These are phyloP conservation scores for Hanseniaspora hatyaiensis DNA, from an alignment of 805 yeast genomes.

Conservation along the genomic window DNA sequence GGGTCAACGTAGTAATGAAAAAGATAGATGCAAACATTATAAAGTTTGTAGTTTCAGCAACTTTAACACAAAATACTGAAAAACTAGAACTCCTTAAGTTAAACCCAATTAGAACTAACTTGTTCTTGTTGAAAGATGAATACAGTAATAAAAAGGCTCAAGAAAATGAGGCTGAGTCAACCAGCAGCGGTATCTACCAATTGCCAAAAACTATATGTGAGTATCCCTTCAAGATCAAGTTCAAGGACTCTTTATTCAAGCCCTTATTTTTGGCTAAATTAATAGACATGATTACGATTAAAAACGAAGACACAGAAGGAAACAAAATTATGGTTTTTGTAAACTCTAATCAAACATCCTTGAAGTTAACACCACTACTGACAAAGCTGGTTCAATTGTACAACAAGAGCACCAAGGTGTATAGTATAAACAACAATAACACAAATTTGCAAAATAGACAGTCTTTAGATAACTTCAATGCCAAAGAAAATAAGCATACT, in stretches of 20 bases:
- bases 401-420: constrained; percentile 20
- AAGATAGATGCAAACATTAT: constrained; percentile 32
- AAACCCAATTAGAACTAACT: constrained; percentile 43
- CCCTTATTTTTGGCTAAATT: constrained; percentile 62
- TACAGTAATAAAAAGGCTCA: constrained; percentile 23
- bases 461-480: constrained; percentile 48
- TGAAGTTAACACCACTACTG: constrained; percentile 57
- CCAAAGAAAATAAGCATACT: constrained; percentile 30
- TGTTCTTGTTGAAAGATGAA: constrained; percentile 57
- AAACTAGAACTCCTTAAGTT: constrained; percentile 63
- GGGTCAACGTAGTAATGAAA: constrained; percentile 54
- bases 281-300: constrained; percentile 28
- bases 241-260: constrained; percentile 41
- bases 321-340: constrained; percentile 25
- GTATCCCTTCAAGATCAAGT: constrained; percentile 29
- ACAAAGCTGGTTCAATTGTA: constrained; percentile 1
- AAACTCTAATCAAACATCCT: constrained; percentile 60
- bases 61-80: constrained; percentile 86
- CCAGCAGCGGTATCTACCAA: constrained; percentile 41
- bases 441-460: constrained; percentile 42
- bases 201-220: constrained; percentile 47
- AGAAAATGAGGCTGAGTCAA: too few species aligned
- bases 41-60: constrained; percentile 80
- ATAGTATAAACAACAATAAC: constrained; percentile 47
- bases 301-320: constrained; percentile 17